Percentiles rank a stretch among this genome's conserved stretches.
These are phyloP conservation scores for Aspergillus fructus DNA, from an alignment of 2,329 filamentous ascomycete species.

Conservation along the genomic window DNA sequence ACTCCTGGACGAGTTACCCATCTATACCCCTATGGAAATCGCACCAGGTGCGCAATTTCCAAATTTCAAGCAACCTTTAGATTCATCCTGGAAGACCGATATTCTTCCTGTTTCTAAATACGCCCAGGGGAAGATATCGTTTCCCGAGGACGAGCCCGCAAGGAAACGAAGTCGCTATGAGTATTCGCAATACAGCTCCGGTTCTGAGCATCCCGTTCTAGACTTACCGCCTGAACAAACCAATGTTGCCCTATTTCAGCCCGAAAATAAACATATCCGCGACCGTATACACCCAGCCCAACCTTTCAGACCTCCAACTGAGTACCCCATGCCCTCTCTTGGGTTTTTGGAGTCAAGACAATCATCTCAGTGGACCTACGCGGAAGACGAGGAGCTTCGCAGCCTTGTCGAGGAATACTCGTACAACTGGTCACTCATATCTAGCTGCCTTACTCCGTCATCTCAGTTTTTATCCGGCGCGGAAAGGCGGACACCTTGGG, in stretches of 20 bases:
- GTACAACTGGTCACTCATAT: conserved; percentile 97
- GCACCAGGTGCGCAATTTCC: conserved; percentile 59
- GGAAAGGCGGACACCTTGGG: conserved; percentile 92
- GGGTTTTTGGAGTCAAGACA: conserved; percentile 85
- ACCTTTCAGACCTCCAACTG: conserved; percentile 88
- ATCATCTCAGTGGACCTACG: conserved; percentile 86
- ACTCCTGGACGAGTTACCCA: conserved; percentile 75
- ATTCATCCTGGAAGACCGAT: conserved; percentile 72
- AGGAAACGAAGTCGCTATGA: conserved; percentile 79
- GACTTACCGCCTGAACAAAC: conserved; percentile 67
- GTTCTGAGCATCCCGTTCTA: conserved; percentile 52
- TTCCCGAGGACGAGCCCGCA: conserved; percentile 64
- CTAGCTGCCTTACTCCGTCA: conserved; percentile 70
- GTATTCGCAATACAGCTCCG: conserved; percentile 71
- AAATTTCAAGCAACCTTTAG: conserved; percentile 62
- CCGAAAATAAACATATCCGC: conserved; percentile 83
- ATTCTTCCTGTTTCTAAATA: conserved; percentile 84
- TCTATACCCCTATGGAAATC: conserved; percentile 65
- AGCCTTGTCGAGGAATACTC: conserved; percentile 85
- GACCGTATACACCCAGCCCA: conserved; percentile 89
- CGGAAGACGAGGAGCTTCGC: conserved; percentile 88
- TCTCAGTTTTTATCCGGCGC: conserved; percentile 80
- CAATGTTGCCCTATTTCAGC: conserved; percentile 82
- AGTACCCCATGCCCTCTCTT: conserved; percentile 85
- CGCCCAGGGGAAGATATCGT: conserved; percentile 74